Evolutionary conservation across 108 stramenopile genomes (phyloP), one percentile per base, ranked within the genome.

Genomic region (Cylindrotheca fusiformis): DNA sequence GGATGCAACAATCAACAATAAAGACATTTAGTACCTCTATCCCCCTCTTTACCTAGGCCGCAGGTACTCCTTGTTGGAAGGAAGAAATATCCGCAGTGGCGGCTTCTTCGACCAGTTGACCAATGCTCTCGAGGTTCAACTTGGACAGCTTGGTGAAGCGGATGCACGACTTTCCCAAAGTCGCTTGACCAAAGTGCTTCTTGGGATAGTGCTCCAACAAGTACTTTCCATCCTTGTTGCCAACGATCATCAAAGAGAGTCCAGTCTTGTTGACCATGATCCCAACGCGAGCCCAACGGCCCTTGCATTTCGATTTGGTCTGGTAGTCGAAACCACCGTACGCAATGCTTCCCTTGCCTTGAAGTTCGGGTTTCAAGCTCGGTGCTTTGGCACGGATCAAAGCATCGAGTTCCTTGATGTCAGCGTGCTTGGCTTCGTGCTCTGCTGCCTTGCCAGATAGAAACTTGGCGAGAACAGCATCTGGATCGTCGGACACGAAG

Each of bases 241-340:
- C 50, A n/a, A 4, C 10, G 18, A 51, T 19, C 50, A 51, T n/a
- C 20, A 51, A 51, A 6, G 50, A 21, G 50, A 51, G 50, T n/a
- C 50, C 50, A 6, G 6, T 51, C 50, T 51, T 51, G 50, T 51
- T 51, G 50, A 51, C 50, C 50, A 51, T 51, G 50, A 51, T 51
- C 18, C 14, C 5, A 8, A 51, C 5, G 5, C 50, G 50, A 51
- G 50, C 10, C 50, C 50, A 51, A 5, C 50, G 50, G 21, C 50
- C 50, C 5, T 8, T 21, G 21, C 50, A 51, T 51, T 51, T 51
- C 18, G 50, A 51, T 51, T 51, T 51, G 50, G 50, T 51, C 20
- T 17, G 18, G n/a, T 51, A 51, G 20, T 51, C 50, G n/a, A 51
- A 51, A n/a, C 50, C 50, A 21, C 50, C 50, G 20, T 21, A 51